phyloP scores from a whole-genome alignment of 371 early-diverging fungal species.

The Syncephalis fuscata region DNA sequence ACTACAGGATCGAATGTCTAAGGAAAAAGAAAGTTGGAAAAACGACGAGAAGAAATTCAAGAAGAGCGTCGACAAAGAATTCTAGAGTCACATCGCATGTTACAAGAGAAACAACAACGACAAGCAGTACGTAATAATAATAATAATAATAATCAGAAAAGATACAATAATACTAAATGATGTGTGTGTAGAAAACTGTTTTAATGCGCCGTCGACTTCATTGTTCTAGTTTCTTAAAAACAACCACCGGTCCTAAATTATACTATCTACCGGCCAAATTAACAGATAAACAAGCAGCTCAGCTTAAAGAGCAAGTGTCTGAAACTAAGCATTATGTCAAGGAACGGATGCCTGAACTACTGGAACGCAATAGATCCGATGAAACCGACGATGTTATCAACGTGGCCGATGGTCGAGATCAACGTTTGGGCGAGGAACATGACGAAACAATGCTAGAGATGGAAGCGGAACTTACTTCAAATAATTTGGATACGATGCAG shows the following conservation, averaged over 20 bases:
- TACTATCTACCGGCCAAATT: conserved; percentile 27
- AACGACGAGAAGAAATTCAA: conserved; percentile 19
- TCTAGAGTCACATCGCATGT: conserved; percentile 6
- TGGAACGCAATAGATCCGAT: too few species aligned
- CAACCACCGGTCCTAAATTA: conserved; percentile 21
- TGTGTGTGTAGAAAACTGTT: neutral
- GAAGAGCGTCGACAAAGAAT: conserved; percentile 17
- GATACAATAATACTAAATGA: conserved; percentile 6
- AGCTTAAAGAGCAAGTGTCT: conserved; percentile 2
- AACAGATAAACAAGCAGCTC: conserved; percentile 12
- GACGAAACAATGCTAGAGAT: too few species aligned
- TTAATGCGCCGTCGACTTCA: too few species aligned
- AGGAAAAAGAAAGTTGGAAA: conserved; percentile 21
- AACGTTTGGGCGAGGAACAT: too few species aligned
- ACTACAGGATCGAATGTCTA: conserved; percentile 23
- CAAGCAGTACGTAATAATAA: conserved; percentile 7
- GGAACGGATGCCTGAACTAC: too few species aligned
- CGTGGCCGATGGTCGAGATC: too few species aligned
- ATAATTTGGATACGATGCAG: too few species aligned
- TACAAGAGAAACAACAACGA: conserved; percentile 11
- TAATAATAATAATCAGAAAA: conserved; percentile 2
- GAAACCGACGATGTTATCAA: too few species aligned
- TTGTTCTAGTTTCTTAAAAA: conserved; percentile 19
- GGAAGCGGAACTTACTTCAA: too few species aligned
- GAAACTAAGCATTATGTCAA: too few species aligned